These are phyloP conservation scores for Berkeleyomyces rouxiae DNA, from an alignment of 2,329 filamentous ascomycete genomes.

Conservation along the genomic window DNA sequence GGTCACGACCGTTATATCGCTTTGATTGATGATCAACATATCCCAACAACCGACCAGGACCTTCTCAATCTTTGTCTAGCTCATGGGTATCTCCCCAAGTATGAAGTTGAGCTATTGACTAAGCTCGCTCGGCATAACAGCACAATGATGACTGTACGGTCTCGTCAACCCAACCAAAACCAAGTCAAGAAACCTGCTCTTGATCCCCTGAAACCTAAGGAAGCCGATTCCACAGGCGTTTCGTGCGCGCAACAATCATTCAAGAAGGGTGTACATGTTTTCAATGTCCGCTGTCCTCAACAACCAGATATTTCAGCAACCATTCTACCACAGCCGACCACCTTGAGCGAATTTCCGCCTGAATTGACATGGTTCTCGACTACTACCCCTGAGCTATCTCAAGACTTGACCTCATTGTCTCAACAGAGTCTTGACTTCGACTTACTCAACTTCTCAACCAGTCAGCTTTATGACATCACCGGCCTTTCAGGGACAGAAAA, in stretches of 20 bases:
- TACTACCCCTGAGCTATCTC: background rate
- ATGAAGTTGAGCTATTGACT: too few relatives aligned
- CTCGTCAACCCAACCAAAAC: background rate
- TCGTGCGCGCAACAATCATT: background rate
- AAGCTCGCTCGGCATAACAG: too few relatives aligned
- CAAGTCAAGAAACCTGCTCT: background rate
- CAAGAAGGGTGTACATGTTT: background rate
- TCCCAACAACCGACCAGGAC: conserved; percentile 6
- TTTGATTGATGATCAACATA: background rate
- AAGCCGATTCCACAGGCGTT: background rate
- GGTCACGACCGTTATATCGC: background rate
- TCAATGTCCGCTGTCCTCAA: background rate
- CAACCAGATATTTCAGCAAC: background rate
- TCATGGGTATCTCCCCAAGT: conserved; percentile 3
- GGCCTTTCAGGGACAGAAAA: background rate
- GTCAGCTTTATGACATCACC: conserved; percentile 2
- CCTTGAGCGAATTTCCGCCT: background rate
- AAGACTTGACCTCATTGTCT: background rate
- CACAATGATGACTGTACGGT: too few relatives aligned
- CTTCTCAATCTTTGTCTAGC: conserved; percentile 6
- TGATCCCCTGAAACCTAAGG: background rate
- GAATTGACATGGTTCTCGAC: background rate
- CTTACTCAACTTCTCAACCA: background rate
- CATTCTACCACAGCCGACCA: background rate
- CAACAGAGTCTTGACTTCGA: background rate